These are phyloP conservation scores for Rhodotorula diobovata DNA, from an alignment of 768 basidiomycete species.

Conservation along the genomic window DNA sequence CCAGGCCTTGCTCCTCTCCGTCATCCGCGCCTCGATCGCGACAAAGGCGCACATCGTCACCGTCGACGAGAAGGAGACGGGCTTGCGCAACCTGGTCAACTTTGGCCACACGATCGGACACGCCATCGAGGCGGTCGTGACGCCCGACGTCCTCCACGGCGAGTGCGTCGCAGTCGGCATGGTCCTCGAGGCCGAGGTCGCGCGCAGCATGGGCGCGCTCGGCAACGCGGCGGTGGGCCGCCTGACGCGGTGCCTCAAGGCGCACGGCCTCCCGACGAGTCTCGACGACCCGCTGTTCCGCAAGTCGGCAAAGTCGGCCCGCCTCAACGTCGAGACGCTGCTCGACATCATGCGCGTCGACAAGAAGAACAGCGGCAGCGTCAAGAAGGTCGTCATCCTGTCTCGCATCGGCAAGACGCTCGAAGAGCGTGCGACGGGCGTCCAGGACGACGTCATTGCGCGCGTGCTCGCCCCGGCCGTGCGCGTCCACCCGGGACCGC, in stretches of 20 bases:
- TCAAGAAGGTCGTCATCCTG: conserved; percentile 91
- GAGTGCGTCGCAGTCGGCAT: conserved; percentile 95
- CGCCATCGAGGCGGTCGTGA: conserved; percentile 93
- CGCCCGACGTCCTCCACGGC: conserved; percentile 88
- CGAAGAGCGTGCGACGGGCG: conserved; percentile 83
- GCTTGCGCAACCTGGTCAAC: conserved; percentile 95
- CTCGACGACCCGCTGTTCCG: conserved; percentile 72
- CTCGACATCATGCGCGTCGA: conserved; percentile 83
- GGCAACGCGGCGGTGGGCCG: conserved; percentile 89
- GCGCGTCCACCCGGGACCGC: conserved; percentile 62
- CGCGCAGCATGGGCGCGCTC: conserved; percentile 78
- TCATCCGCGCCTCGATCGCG: conserved; percentile 86
- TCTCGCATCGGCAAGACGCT: conserved; percentile 84
- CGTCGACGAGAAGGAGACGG: conserved; percentile 91
- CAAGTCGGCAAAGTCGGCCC: conserved; percentile 61
- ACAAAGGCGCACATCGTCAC: conserved; percentile 98
- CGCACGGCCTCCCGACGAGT: conserved; percentile 83
- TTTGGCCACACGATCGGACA: conserved; percentile 98
- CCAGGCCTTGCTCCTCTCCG: conserved; percentile 79
- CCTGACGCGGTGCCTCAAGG: conserved; percentile 76
- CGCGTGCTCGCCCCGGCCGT: conserved; percentile 77
- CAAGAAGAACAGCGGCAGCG: conserved; percentile 91
- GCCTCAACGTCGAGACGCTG: conserved; percentile 70
- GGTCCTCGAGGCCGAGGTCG: conserved; percentile 92
- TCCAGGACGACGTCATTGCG: conserved; percentile 72